These are phyloP conservation scores for Silene latifolia DNA, from an alignment of 148 eudicot species.

Conservation along the genomic window DNA sequence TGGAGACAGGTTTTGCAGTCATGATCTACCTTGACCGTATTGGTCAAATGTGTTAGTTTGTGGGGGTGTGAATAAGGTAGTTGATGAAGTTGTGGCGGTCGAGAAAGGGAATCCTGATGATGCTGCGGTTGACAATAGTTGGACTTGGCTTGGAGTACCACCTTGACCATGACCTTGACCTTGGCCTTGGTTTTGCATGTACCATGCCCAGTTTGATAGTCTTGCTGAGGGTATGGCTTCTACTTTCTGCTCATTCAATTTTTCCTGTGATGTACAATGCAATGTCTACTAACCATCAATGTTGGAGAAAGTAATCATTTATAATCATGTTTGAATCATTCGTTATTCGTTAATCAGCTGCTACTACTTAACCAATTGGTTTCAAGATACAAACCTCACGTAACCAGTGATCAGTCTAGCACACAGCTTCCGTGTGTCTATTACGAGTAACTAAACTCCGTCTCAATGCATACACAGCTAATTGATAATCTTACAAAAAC, in stretches of 20 bases:
- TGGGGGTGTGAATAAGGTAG: slow-evolving; percentile 20
- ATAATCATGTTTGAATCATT: background rate
- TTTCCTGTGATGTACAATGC: slow-evolving; percentile 5
- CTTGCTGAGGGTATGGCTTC: slow-evolving; percentile 22
- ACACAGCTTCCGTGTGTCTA: background rate
- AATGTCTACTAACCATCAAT: background rate
- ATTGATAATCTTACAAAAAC: no score
- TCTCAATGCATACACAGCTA: no score
- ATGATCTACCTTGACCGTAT: slow-evolving; percentile 18
- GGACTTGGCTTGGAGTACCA: slow-evolving; percentile 31
- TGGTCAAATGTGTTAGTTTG: slow-evolving; percentile 9
- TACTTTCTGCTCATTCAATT: slow-evolving; percentile 14
- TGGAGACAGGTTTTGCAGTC: background rate
- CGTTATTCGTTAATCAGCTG: no score
- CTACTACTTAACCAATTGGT: no score
- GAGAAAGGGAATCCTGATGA: slow-evolving; percentile 89
- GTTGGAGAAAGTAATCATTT: background rate
- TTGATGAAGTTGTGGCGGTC: slow-evolving; percentile 25
- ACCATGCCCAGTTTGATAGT: slow-evolving; percentile 29
- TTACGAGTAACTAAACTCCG: no score
- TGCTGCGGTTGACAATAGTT: slow-evolving; percentile 62
- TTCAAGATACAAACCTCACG: background rate
- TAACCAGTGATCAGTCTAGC: background rate
- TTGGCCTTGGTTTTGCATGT: slow-evolving; percentile 28
- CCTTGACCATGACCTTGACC: slow-evolving; percentile 28